phyloP scores from a whole-genome alignment of 441 rosid genomes.

The Populus hybrid region DNA sequence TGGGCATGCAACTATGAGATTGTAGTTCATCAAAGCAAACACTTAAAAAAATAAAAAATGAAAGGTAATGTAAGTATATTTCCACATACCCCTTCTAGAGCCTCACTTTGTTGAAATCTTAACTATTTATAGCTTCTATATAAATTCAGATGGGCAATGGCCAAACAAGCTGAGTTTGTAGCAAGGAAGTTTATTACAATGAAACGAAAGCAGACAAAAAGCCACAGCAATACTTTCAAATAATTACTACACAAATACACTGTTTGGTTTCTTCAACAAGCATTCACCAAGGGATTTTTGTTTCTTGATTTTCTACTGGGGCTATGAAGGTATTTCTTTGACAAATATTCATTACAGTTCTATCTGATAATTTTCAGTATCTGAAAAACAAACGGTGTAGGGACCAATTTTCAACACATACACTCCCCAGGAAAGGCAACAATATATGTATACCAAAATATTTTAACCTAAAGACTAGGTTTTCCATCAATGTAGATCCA shows the following conservation, averaged over 20 bases:
- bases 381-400: neutral
- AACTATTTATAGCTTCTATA: neutral
- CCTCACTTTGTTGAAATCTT: neutral
- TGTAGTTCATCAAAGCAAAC: neutral
- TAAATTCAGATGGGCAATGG: neutral
- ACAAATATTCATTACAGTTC: neutral
- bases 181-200: neutral
- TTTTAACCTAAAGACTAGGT: neutral
- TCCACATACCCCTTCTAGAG: neutral
- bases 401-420: neutral
- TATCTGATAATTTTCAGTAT: neutral
- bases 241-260: neutral
- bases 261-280: neutral
- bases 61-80: neutral
- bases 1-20: neutral
- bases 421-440: conserved; percentile 2
- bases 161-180: neutral
- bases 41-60: too few relatives aligned
- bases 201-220: neutral
- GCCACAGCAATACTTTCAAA: neutral
- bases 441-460: neutral
- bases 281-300: neutral
- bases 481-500: conserved; percentile 1
- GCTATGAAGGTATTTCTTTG: neutral
- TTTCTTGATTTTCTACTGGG: neutral